Conservation (phyloP, 257 asterid species). For the Petunia secreta region DNA sequence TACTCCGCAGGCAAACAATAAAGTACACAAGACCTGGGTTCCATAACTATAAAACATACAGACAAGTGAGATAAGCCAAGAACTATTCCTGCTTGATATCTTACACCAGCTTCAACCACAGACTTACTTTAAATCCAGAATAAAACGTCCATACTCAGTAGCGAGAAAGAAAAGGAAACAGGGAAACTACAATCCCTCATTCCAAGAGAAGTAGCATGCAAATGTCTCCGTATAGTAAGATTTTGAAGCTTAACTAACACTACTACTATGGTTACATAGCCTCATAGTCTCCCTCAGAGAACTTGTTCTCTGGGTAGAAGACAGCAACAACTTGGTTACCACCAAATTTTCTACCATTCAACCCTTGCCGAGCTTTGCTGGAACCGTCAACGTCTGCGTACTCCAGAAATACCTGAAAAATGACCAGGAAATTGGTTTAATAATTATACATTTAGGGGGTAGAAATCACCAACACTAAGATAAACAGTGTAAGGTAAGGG, state of each 20-base stretch:
- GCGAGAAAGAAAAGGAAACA: not conserved
- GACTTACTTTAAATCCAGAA: not conserved
- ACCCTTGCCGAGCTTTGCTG: slow-evolving; percentile 73
- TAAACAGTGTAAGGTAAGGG: not conserved
- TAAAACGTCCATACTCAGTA: no score
- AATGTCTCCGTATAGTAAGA: not conserved
- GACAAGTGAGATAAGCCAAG: not conserved
- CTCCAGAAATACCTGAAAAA: slow-evolving; percentile 73
- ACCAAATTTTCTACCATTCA: slow-evolving; percentile 91
- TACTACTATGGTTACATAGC: slow-evolving; percentile 34
- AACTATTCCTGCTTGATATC: not conserved
- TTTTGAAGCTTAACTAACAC: not conserved
- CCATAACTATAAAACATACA: not conserved
- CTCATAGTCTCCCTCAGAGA: slow-evolving; percentile 73
- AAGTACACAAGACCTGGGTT: no score
- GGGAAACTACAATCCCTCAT: not conserved
- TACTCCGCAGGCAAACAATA: no score
- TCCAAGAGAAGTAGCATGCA: not conserved
- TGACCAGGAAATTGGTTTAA: not conserved
- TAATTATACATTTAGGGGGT: not conserved
- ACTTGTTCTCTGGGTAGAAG: slow-evolving; percentile 84
- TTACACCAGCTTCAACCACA: not conserved
- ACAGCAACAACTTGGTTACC: slow-evolving; percentile 84
- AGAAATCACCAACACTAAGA: no score
- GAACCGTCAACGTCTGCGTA: slow-evolving; percentile 78